Evolutionary conservation across 495 filamentous ascomycete genomes (phyloP), one percentile per base, ranked within the genome.

Genomic region (Saxophila tyrrhenica): DNA sequence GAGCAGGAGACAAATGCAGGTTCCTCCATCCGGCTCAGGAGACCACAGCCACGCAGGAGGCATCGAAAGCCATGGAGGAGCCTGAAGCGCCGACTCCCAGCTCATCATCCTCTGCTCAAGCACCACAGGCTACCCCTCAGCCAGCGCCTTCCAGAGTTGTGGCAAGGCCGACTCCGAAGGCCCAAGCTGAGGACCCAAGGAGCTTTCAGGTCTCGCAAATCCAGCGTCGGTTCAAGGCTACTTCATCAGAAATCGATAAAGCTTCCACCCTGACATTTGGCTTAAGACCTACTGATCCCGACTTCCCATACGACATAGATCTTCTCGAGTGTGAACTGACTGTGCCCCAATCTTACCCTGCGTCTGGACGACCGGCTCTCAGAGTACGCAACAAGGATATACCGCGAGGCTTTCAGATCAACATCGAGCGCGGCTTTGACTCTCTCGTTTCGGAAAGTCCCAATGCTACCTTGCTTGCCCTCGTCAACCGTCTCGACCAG

Each of bases 251-350:
- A 10, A 67, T 77, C 51, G 66, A 74, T 32, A 70, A 75, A 49
- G 78, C 75, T 13, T 79, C 75, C 7, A 74, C 75, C 15, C 66
- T 90, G 20, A 65, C 69, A 0, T 86, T 94, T 65, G 73, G 71
- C 20, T 59, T 95, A 52, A 68, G 66, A 15, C 89, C 89, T 3
- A 90, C 87, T n/a, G 89, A 94, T 63, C 87, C 87, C 0, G 87
- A 94, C 63, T 91, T 91, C 56, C 83, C 87, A 3, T 94, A 86
- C 56, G 85, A 89, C 20, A 69, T 94, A 56, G 77, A 82, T 11
- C 72, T 73, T 20, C 70, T 94, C n/a, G 72, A 85, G 52, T 89
- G 87, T 62, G 71, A 78, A 1, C 71, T 95, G n/a, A 75, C 70
- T 49, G 75, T 95, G 8, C 87, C 89, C 0, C 54, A 50, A 0